Conservation (phyloP, 2,329 filamentous ascomycete genomes). For the Talaromyces albobiverticillius region DNA sequence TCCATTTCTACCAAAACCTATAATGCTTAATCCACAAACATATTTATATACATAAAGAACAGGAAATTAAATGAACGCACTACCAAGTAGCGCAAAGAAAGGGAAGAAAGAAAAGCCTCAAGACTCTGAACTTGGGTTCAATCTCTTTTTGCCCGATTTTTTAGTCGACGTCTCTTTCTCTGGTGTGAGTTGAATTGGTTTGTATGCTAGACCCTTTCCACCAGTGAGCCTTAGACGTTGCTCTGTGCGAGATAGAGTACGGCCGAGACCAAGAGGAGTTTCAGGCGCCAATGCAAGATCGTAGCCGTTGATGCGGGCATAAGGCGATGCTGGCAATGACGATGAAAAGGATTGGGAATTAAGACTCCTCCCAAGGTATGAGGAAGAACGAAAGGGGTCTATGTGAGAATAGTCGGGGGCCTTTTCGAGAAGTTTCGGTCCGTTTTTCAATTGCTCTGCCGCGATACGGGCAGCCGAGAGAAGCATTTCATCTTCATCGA, state of each 20-base stretch:
- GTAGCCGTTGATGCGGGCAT: constrained; percentile 34
- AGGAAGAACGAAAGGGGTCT: constrained; percentile 25
- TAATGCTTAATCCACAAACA: neutral
- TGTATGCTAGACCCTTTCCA: constrained; percentile 42
- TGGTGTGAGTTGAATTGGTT: constrained; percentile 32
- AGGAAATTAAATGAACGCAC: neutral
- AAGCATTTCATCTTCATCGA: constrained; percentile 42
- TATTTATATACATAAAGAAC: constrained; percentile 4
- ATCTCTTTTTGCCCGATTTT: constrained; percentile 5
- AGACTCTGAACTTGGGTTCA: neutral
- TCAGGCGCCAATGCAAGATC: constrained; percentile 41
- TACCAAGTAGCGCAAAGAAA: neutral
- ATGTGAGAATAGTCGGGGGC: constrained; percentile 22
- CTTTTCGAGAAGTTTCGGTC: constrained; percentile 31
- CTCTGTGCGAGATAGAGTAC: constrained; percentile 42
- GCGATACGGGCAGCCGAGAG: constrained; percentile 40
- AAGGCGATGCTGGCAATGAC: constrained; percentile 27
- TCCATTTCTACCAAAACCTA: constrained; percentile 2
- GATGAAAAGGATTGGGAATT: constrained; percentile 21
- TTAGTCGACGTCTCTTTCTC: constrained; percentile 18
- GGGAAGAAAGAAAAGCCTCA: neutral
- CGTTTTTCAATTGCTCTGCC: constrained; percentile 37
- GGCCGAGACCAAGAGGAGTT: constrained; percentile 35
- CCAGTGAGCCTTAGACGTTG: constrained; percentile 42
- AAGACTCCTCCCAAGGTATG: constrained; percentile 25